phyloP scores from a whole-genome alignment of 2,329 filamentous ascomycete species.

The Fusarium sp. region DNA sequence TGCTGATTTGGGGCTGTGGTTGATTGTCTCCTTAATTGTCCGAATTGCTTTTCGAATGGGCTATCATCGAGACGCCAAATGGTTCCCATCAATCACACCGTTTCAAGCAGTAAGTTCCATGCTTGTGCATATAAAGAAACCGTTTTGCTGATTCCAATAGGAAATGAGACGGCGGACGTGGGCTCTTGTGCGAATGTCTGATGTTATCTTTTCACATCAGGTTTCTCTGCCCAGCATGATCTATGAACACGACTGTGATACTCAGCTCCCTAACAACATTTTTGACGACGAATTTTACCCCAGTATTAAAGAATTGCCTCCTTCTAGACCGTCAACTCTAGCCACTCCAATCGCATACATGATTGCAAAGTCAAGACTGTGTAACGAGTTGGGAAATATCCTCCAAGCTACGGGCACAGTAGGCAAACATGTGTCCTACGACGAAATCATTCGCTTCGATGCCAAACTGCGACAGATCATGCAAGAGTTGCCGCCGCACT shows the following conservation, averaged over 20 bases:
- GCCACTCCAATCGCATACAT: conserved; percentile 83
- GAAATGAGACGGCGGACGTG: conserved; percentile 79
- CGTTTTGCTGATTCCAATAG: conserved; percentile 49
- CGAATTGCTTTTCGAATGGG: conserved; percentile 76
- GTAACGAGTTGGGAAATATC: conserved; percentile 77
- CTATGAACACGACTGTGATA: conserved; percentile 79
- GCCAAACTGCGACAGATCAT: conserved; percentile 70
- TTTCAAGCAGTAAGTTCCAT: conserved; percentile 73
- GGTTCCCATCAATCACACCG: conserved; percentile 77
- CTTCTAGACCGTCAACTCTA: conserved; percentile 74
- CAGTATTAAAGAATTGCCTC: conserved; percentile 74
- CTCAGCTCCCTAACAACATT: conserved; percentile 79
- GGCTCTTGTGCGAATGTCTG: conserved; percentile 78
- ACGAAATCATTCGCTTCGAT: conserved; percentile 74
- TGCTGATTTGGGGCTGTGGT: conserved; percentile 75
- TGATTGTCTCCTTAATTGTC: conserved; percentile 68
- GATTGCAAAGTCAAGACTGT: conserved; percentile 78
- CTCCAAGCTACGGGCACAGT: conserved; percentile 73
- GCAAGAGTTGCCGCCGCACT: conserved; percentile 80
- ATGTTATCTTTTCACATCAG: conserved; percentile 83
- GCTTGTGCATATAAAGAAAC: not conserved
- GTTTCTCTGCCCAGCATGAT: conserved; percentile 77
- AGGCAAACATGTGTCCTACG: conserved; percentile 68
- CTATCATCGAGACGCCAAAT: conserved; percentile 82
- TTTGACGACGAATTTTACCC: conserved; percentile 85